Conservation (phyloP, 108 stramenopile species). For the Heterococcus sp. region DNA sequence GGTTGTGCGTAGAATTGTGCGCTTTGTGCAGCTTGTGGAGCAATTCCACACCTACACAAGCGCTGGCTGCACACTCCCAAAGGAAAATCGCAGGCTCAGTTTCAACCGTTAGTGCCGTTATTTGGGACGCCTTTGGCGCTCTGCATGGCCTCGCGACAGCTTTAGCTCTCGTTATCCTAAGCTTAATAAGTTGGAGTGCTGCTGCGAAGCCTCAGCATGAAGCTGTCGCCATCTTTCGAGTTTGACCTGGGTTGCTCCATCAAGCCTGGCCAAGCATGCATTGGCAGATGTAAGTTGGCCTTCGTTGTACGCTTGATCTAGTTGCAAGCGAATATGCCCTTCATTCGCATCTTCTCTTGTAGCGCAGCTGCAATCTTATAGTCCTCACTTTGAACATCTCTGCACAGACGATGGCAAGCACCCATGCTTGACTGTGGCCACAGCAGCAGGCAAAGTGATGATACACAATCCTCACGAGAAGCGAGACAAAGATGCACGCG, state of each 20-base stretch:
- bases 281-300: conserved; percentile 36
- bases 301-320: background rate
- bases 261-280: conserved; percentile 18
- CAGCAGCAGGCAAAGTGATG: conserved; percentile 54
- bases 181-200: background rate
- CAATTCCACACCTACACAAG: too few species aligned
- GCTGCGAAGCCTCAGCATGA: conserved; percentile 2
- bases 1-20: too few species aligned
- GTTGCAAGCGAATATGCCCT: background rate
- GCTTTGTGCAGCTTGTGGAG: too few species aligned
- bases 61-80: too few species aligned
- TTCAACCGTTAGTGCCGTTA: too few species aligned
- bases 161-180: background rate
- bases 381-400: background rate
- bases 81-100: too few species aligned
- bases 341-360: background rate
- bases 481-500: background rate
- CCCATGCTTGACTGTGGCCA: conserved; percentile 49
- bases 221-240: conserved; percentile 18
- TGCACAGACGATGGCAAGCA: conserved; percentile 48
- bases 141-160: too few species aligned
- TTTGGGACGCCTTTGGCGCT: too few species aligned
- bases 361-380: background rate
- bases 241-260: conserved; percentile 27
- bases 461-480: conserved; percentile 49